phyloP scores from a whole-genome alignment of 257 asterid genomes.

The Cordia subcordata region DNA sequence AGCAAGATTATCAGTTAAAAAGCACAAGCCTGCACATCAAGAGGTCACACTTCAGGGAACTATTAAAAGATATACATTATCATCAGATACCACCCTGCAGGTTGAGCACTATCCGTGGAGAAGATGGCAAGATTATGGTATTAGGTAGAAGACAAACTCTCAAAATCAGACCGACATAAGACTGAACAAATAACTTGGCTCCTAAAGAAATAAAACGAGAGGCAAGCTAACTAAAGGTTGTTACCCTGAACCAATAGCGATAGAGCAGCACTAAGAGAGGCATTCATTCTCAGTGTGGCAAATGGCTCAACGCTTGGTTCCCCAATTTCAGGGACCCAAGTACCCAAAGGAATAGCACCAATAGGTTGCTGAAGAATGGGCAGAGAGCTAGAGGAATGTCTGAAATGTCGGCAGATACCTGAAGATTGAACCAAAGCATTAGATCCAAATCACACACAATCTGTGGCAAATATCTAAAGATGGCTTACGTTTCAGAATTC shows the following conservation, averaged over 20 bases:
- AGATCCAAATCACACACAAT: constrained; percentile 13
- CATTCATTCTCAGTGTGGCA: constrained; percentile 61
- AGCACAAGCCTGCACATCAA: too few species aligned
- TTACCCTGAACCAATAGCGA: constrained; percentile 60
- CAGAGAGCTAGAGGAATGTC: constrained; percentile 67
- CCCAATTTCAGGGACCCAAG: constrained; percentile 77
- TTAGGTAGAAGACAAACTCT: too few species aligned
- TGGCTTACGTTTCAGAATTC: constrained; percentile 65
- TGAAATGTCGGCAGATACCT: constrained; percentile 76
- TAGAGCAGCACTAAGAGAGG: constrained; percentile 61
- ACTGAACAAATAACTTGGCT: too few species aligned
- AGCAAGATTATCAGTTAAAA: too few species aligned
- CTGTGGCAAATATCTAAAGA: constrained; percentile 4
- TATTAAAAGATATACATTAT: too few species aligned
- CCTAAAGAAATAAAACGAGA: too few species aligned
- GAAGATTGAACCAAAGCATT: constrained; percentile 12
- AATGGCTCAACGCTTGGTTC: constrained; percentile 57
- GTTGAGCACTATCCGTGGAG: too few species aligned
- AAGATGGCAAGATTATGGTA: too few species aligned
- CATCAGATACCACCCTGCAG: too few species aligned
- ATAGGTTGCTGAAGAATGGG: constrained; percentile 76
- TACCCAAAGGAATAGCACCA: constrained; percentile 60
- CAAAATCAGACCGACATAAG: too few species aligned
- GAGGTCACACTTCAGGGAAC: too few species aligned
- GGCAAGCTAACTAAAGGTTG: too few species aligned